Evolutionary conservation across 2,329 filamentous ascomycete genomes (phyloP).

Genomic region (Neopestalotiopsis rosae): DNA sequence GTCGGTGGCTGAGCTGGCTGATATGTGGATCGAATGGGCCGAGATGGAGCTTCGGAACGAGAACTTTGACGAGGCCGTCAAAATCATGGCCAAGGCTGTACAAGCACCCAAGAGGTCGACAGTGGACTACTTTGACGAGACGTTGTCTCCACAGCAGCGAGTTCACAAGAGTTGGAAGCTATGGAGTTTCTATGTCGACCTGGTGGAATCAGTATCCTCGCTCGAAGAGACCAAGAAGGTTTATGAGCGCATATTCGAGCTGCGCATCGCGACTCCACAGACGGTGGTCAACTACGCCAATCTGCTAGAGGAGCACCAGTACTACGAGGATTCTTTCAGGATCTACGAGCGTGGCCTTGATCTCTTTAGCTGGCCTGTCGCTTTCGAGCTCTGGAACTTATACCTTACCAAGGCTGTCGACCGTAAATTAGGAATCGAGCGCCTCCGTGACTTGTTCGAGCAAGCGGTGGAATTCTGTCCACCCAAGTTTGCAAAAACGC

Average conservation of each 20-base stretch:
- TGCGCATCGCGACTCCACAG: constrained; percentile 96
- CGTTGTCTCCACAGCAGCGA: constrained; percentile 88
- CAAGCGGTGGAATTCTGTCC: constrained; percentile 95
- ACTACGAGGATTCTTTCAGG: constrained; percentile 98
- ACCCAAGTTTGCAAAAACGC: constrained; percentile 91
- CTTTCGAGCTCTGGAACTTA: constrained; percentile 98
- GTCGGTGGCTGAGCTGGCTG: constrained; percentile 92
- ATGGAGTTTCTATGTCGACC: constrained; percentile 98
- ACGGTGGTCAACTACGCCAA: constrained; percentile 99
- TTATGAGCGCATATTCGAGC: constrained; percentile 97
- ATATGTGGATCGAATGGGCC: constrained; percentile 99
- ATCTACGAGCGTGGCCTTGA: constrained; percentile 95
- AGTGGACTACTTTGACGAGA: constrained; percentile 99
- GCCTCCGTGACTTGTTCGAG: constrained; percentile 93
- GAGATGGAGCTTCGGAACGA: constrained; percentile 97
- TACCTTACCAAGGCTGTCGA: constrained; percentile 98
- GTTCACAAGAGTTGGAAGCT: constrained; percentile 99
- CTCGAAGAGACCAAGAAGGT: constrained; percentile 92
- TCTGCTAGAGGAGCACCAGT: constrained; percentile 89
- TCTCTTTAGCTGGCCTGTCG: constrained; percentile 97
- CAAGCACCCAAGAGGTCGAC: constrained; percentile 97
- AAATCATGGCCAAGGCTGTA: constrained; percentile 96
- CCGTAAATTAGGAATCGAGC: constrained; percentile 93
- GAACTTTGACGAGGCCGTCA: constrained; percentile 92
- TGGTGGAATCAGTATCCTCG: constrained; percentile 92